Evolutionary conservation across 768 basidiomycete species (phyloP).

Genomic region (Dendrothele bispora): DNA sequence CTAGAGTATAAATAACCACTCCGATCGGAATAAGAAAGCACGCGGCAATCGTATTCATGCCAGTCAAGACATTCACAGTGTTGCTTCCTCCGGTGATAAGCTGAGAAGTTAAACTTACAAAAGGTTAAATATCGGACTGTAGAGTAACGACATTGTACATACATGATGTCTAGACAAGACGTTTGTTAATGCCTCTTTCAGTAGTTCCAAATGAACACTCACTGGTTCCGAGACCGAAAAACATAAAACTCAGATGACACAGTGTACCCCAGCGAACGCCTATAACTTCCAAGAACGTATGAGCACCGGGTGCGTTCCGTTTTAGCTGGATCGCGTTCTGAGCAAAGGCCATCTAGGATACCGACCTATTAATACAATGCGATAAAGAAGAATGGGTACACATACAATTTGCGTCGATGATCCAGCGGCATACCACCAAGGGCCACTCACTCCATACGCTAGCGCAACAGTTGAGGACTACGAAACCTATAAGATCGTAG

Average conservation of each 20-base stretch:
- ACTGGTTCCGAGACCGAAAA: conserved; percentile 22
- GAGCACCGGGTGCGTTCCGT: conserved; percentile 50
- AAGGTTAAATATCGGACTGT: conserved; percentile 21
- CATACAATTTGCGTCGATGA: background rate
- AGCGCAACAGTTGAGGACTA: background rate
- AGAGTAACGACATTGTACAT: conserved; percentile 28
- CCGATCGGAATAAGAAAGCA: conserved; percentile 30
- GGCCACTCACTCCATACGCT: conserved; percentile 20
- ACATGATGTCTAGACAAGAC: conserved; percentile 13
- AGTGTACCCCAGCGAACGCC: conserved; percentile 38
- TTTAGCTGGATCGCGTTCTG: conserved; percentile 43
- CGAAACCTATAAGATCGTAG: conserved; percentile 8
- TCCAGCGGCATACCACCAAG: conserved; percentile 12
- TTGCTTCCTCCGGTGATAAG: conserved; percentile 21
- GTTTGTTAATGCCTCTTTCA: background rate
- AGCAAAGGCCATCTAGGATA: conserved; percentile 13
- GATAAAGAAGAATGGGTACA: background rate
- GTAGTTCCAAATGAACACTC: conserved; percentile 16
- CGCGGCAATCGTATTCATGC: conserved; percentile 30
- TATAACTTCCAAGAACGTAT: conserved; percentile 51
- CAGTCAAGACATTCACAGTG: conserved; percentile 29
- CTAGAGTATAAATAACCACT: conserved; percentile 21
- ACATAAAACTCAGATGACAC: conserved; percentile 28
- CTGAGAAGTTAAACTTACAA: conserved; percentile 16
- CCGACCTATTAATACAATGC: no score